Evolutionary conservation across 2,329 filamentous ascomycete genomes (phyloP), one percentile per base, ranked within the genome.

Genomic region (Xylariaceae sp.): DNA sequence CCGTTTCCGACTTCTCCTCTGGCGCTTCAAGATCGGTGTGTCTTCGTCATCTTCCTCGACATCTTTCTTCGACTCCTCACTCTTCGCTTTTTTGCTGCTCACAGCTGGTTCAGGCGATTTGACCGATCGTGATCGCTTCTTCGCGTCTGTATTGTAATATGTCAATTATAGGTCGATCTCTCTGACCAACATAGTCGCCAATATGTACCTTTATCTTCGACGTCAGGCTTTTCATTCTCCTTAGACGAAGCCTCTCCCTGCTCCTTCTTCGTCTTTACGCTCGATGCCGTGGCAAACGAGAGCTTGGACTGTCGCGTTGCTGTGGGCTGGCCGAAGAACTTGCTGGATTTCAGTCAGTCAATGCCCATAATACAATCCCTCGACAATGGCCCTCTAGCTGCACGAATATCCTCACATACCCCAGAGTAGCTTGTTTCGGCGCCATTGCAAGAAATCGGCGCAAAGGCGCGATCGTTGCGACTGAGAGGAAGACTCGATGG

Each of bases 261-360:
- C 18, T 52, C 17, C 15, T 72, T 70, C 9, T 74, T 72, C 51
- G 71, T 63, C 66, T 75, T 76, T 62, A 73, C 70, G 17, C 68
- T 44, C 2, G 78, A 53, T 69, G 84, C 85, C 53, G 84, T 86
- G 41, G 86, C 85, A 70, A 96, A 96, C 0, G 88, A 82, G 45
- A 96, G 77, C 66, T 87, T 94, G 1, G 89, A 88, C 73, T 96
- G 91, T 72, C 91, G 88, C 44, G 82, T 80, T 10, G 85, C 83
- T 15, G 82, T 77, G 0, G 82, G 74, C 66, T 84, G 82, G 17
- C 85, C 85, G 71, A 97, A 96, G 77, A 96, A 97, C 73, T 93
- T 94, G 62, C 93, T 97, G 65, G 58, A 62, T 49, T 2, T 56
- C 63, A 53, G 59, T 63, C 58, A 58, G 61, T 41, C 30, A 18